These are phyloP conservation scores for Fusarium transvaalense DNA, from an alignment of 2,329 filamentous ascomycete genomes.

Conservation along the genomic window DNA sequence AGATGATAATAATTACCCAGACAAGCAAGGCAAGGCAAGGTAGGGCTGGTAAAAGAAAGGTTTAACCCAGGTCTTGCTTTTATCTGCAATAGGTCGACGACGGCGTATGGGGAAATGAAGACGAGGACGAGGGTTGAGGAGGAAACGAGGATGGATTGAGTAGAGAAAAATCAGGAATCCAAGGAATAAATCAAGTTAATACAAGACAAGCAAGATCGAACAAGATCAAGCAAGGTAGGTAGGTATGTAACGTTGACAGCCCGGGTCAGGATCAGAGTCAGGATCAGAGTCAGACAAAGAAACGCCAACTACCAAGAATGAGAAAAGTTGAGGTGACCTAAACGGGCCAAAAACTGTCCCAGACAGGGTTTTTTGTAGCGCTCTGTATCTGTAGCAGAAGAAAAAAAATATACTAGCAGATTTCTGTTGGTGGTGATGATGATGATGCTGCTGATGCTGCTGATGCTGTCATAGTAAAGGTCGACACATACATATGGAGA, in stretches of 20 bases:
- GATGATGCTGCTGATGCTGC: conserved; percentile 7
- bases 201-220: conserved; percentile 6
- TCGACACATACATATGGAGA: neutral
- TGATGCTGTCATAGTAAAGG: conserved; percentile 28
- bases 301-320: conserved; percentile 10
- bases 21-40: conserved; percentile 6
- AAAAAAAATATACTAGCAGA: conserved; percentile 4
- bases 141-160: conserved; percentile 3
- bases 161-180: conserved; percentile 11
- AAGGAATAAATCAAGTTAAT: conserved; percentile 11
- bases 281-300: conserved; percentile 5
- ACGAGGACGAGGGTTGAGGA: conserved; percentile 1
- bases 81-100: conserved; percentile 9
- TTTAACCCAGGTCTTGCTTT: neutral
- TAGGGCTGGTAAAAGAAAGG: neutral
- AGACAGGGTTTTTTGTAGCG: conserved; percentile 34
- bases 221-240: too few species aligned
- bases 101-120: conserved; percentile 8
- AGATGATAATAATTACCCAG: conserved; percentile 14
- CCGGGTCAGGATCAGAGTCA: neutral
- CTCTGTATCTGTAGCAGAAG: conserved; percentile 2
- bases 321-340: conserved; percentile 12
- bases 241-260: conserved; percentile 14
- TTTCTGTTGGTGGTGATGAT: conserved; percentile 2
- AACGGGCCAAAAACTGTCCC: conserved; percentile 13